These are phyloP conservation scores for Sequoiadendron giganteum DNA, from an alignment of 75 land plant genomes.

Conservation along the genomic window DNA sequence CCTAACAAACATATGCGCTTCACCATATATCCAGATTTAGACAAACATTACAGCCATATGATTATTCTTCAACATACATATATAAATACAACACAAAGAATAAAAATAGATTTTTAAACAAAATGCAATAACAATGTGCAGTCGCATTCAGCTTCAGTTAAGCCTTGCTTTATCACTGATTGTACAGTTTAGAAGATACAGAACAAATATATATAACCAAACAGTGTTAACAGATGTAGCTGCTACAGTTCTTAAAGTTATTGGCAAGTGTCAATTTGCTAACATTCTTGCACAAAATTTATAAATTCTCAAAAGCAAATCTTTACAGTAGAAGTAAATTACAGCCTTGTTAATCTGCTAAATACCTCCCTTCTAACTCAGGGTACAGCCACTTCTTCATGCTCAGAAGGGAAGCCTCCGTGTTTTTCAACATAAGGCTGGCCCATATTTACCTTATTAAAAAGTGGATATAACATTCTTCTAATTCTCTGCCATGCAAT, in stretches of 20 bases:
- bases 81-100: background rate
- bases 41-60: background rate
- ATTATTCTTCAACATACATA: background rate
- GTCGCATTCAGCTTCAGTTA: background rate
- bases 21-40: background rate
- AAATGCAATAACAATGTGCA: background rate
- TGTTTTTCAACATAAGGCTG: background rate
- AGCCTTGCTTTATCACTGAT: background rate
- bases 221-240: background rate
- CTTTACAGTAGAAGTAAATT: background rate
- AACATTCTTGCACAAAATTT: background rate
- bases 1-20: background rate
- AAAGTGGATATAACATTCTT: background rate
- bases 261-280: background rate
- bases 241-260: background rate
- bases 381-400: slow-evolving; percentile 8
- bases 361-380: background rate
- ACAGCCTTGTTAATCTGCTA: background rate
- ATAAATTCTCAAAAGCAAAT: background rate
- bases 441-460: background rate
- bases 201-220: background rate
- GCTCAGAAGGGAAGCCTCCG: background rate
- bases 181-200: background rate
- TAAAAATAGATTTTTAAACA: background rate
- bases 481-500: background rate